A percentile compares a stretch with the other conserved stretches of the same genome.
phyloP scores from a whole-genome alignment of 371 early-diverging fungal genomes.

The Rhizopus arrhizus region DNA sequence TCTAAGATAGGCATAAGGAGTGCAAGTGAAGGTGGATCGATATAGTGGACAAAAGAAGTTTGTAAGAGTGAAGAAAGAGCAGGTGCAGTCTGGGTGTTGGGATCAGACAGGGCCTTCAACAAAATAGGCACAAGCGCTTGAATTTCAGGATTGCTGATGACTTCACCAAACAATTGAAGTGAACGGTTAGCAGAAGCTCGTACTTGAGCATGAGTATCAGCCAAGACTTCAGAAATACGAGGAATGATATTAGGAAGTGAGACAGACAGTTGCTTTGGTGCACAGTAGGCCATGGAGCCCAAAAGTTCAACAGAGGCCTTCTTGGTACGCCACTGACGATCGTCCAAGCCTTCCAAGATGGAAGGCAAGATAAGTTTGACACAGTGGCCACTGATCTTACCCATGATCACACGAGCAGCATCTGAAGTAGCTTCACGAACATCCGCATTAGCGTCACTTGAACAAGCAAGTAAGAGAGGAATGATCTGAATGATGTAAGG shows the following conservation, averaged over 20 bases:
- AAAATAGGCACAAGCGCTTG: conserved; percentile 86
- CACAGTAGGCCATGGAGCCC: conserved; percentile 94
- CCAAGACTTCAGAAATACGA: conserved; percentile 84
- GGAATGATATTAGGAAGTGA: conserved; percentile 93
- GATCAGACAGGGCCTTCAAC: conserved; percentile 88
- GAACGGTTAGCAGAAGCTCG: conserved; percentile 88
- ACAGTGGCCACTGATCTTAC: conserved; percentile 93
- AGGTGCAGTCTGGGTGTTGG: conserved; percentile 78
- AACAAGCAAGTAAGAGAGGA: conserved; percentile 85
- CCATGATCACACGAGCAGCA: conserved; percentile 93
- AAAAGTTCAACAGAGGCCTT: conserved; percentile 94
- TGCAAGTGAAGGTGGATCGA: conserved; percentile 95
- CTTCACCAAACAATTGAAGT: conserved; percentile 85
- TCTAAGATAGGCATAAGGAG: conserved; percentile 93
- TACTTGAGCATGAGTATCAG: conserved; percentile 93
- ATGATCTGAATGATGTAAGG: conserved; percentile 95
- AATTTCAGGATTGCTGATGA: conserved; percentile 97
- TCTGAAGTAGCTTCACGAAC: conserved; percentile 94
- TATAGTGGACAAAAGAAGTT: conserved; percentile 96
- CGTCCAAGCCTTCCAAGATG: conserved; percentile 82
- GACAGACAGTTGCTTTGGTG: conserved; percentile 92
- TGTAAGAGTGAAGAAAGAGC: conserved; percentile 86
- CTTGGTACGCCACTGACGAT: conserved; percentile 95
- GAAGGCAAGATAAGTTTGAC: conserved; percentile 94
- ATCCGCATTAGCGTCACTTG: conserved; percentile 82